Conservation (phyloP, 441 rosid species). For the Adansonia grandidieri region DNA sequence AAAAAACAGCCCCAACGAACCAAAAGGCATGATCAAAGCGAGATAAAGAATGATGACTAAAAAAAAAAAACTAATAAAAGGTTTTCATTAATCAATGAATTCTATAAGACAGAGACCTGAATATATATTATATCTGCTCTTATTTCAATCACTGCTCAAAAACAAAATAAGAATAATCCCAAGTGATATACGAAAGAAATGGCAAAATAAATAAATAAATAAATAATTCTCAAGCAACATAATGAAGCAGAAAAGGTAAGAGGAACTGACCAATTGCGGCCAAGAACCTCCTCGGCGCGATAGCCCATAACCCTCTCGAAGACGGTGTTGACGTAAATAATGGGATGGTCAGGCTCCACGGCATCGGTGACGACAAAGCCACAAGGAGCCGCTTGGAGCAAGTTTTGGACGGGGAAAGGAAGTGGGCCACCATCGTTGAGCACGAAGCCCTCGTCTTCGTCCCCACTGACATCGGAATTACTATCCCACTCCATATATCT, state of each 20-base stretch:
- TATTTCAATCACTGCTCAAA: no score
- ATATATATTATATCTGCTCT: no score
- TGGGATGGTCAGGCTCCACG: constrained; percentile 87
- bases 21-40: not conserved
- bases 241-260: not conserved
- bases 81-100: constrained; percentile 6
- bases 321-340: constrained; percentile 86
- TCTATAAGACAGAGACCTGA: not conserved
- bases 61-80: not conserved
- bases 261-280: constrained; percentile 80
- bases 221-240: not conserved
- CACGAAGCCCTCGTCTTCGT: constrained; percentile 62
- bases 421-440: constrained; percentile 55
- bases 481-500: constrained; percentile 95
- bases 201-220: not conserved
- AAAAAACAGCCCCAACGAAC: not conserved
- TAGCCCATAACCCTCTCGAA: constrained; percentile 92
- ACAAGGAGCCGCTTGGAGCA: constrained; percentile 79
- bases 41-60: not conserved
- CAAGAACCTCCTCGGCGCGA: constrained; percentile 91
- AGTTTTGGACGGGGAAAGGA: constrained; percentile 73
- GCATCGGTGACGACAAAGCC: constrained; percentile 90
- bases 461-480: constrained; percentile 80
- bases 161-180: not conserved
- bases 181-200: not conserved